phyloP scores from a whole-genome alignment of 1,284 basidiomycete genomes.

The Chalciporus sp. region DNA sequence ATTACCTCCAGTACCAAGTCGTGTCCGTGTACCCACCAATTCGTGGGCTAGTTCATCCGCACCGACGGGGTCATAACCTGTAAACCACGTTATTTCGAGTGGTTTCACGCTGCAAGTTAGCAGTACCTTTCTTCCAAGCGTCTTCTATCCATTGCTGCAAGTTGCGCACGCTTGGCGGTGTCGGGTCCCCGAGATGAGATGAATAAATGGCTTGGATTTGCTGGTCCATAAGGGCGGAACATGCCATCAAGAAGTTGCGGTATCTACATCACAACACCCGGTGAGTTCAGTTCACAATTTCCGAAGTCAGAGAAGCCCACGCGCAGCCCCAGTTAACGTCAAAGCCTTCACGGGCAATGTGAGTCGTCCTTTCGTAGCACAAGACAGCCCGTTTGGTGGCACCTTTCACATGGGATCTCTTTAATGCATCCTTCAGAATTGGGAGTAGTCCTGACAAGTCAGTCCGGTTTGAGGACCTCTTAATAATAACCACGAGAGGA shows the following conservation, averaged over 20 bases:
- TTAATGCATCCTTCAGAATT: slow-evolving; percentile 59
- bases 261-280: slow-evolving; percentile 53
- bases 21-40: slow-evolving; percentile 67
- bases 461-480: slow-evolving; percentile 3
- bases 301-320: slow-evolving; percentile 19
- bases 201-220: slow-evolving; percentile 59
- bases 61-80: slow-evolving; percentile 78
- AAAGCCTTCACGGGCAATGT: slow-evolving; percentile 60
- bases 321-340: slow-evolving; percentile 76
- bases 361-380: slow-evolving; percentile 62
- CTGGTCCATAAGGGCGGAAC: slow-evolving; percentile 72
- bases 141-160: slow-evolving; percentile 78
- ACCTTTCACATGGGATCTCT: slow-evolving; percentile 52
- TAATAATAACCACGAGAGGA: background rate
- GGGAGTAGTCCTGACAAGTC: slow-evolving; percentile 61
- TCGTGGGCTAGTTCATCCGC: slow-evolving; percentile 56
- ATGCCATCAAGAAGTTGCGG: slow-evolving; percentile 84
- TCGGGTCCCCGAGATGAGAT: slow-evolving; percentile 54
- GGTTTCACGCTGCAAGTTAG: background rate
- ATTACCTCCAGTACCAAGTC: slow-evolving; percentile 79
- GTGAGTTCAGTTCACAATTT: slow-evolving; percentile 4
- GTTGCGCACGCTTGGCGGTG: slow-evolving; percentile 69
- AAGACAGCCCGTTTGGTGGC: slow-evolving; percentile 63
- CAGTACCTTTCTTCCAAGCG: slow-evolving; percentile 71
- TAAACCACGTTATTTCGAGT: slow-evolving; percentile 2